Conservation (phyloP, 805 yeast genomes). For the Yarrowia bubula region DNA sequence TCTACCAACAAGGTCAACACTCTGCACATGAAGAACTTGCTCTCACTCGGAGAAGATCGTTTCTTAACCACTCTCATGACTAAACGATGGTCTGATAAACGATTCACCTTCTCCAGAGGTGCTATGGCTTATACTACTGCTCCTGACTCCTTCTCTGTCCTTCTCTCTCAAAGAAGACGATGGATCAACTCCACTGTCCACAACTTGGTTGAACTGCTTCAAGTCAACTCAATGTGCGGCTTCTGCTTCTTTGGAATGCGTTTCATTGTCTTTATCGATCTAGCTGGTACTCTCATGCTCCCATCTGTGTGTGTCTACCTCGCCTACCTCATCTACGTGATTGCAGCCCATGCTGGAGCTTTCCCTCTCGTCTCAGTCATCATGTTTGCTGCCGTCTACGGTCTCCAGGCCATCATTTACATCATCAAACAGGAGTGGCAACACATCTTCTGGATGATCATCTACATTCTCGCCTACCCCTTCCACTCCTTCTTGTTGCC, state of each 20-base stretch:
- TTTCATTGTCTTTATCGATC: conserved; percentile 55
- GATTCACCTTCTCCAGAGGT: conserved; percentile 54
- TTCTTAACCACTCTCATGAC: conserved; percentile 58
- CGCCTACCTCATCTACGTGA: conserved; percentile 51
- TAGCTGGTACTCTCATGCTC: conserved; percentile 54
- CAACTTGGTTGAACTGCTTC: conserved; percentile 56
- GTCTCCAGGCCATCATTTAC: conserved; percentile 56
- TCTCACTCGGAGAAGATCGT: conserved; percentile 62
- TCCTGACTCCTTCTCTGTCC: conserved; percentile 51
- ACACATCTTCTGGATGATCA: conserved; percentile 54
- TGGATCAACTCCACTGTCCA: conserved; percentile 69
- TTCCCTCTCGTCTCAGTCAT: conserved; percentile 51
- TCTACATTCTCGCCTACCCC: conserved; percentile 57
- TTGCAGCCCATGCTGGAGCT: conserved; percentile 52
- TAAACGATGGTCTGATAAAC: conserved; percentile 54
- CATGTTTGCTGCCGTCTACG: conserved; percentile 55
- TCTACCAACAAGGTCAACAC: conserved; percentile 57
- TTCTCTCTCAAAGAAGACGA: conserved; percentile 58
- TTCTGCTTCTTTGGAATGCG: conserved; percentile 62
- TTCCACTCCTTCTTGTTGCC: conserved; percentile 62
- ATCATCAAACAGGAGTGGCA: conserved; percentile 47
- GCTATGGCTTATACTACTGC: conserved; percentile 59
- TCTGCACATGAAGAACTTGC: conserved; percentile 57
- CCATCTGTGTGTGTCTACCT: conserved; percentile 59
- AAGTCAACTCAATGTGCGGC: conserved; percentile 60